Evolutionary conservation across 441 rosid genomes (phyloP).

Genomic region (Populus hybrid): DNA sequence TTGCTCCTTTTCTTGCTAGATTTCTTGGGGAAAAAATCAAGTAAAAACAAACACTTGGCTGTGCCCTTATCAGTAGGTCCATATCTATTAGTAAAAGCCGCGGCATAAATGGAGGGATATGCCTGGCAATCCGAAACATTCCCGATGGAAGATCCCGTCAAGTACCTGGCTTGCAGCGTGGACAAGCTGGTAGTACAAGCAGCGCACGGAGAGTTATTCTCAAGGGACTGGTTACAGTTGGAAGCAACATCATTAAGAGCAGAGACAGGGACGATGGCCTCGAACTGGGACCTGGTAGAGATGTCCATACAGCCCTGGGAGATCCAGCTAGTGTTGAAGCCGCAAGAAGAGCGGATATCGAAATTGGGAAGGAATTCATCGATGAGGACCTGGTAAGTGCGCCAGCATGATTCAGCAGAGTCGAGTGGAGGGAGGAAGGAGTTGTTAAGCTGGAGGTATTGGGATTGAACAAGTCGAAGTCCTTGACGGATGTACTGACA

Average conservation of each 20-base stretch:
- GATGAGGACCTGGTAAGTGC: constrained; percentile 42
- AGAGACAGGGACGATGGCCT: constrained; percentile 36
- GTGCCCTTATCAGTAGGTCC: constrained; percentile 72
- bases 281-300: constrained; percentile 64
- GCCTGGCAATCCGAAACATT: constrained; percentile 67
- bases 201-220: constrained; percentile 69
- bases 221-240: constrained; percentile 67
- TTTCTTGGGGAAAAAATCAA: constrained; percentile 28
- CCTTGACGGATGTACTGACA: constrained; percentile 65
- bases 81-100: constrained; percentile 49
- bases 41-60: constrained; percentile 62
- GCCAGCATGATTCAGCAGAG: constrained; percentile 76
- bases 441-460: constrained; percentile 51
- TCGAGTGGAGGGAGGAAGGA: constrained; percentile 61
- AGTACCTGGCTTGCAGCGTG: constrained; percentile 38
- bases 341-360: constrained; percentile 58
- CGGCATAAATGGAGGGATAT: constrained; percentile 66
- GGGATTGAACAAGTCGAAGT: constrained; percentile 62
- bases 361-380: constrained; percentile 32
- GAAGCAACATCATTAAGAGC: constrained; percentile 30
- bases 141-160: constrained; percentile 47
- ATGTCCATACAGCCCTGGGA: constrained; percentile 77
- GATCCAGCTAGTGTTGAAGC: constrained; percentile 76
- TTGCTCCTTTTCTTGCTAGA: constrained; percentile 23
- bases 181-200: constrained; percentile 60